A percentile compares a stretch with the other conserved stretches of the same genome.
Evolutionary conservation across 2,329 filamentous ascomycete species (phyloP).

Genomic region (Sporothrix sp.): DNA sequence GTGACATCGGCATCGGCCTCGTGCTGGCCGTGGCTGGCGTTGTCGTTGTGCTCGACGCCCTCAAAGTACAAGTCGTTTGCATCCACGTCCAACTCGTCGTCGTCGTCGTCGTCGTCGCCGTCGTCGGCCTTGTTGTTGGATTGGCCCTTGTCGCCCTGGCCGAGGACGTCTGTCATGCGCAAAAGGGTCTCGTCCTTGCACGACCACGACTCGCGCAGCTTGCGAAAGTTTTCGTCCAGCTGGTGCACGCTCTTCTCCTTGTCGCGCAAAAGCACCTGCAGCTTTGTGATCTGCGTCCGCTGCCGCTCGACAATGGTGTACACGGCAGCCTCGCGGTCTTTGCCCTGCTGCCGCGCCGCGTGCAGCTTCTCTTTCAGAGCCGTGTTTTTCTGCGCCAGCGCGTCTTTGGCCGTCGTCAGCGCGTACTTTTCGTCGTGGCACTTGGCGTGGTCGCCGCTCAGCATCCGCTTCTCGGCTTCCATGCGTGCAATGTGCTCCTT

Average conservation of each 20-base stretch:
- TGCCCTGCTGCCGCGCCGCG: constrained; percentile 9
- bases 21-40: not conserved
- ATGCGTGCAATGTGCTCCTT: constrained; percentile 17
- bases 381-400: constrained; percentile 11
- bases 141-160: not conserved
- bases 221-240: constrained; percentile 18
- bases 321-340: constrained; percentile 12
- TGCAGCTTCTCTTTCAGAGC: constrained; percentile 10
- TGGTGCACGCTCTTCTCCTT: constrained; percentile 17
- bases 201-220: constrained; percentile 17
- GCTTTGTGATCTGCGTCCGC: constrained; percentile 13
- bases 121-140: not conserved
- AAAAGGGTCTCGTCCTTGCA: constrained; percentile 17
- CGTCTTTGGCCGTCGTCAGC: constrained; percentile 8
- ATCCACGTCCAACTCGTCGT: constrained; percentile 9
- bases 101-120: not conserved
- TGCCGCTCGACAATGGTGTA: constrained; percentile 15
- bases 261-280: constrained; percentile 14
- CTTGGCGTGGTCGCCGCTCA: constrained; percentile 18
- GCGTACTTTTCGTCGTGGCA: constrained; percentile 15
- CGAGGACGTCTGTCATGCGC: constrained; percentile 16
- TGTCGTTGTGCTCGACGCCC: not conserved
- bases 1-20: not conserved
- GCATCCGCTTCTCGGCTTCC: constrained; percentile 17
- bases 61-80: constrained; percentile 7